Conservation (phyloP, 345 rosid genomes). For the Erucastrum elatum region DNA sequence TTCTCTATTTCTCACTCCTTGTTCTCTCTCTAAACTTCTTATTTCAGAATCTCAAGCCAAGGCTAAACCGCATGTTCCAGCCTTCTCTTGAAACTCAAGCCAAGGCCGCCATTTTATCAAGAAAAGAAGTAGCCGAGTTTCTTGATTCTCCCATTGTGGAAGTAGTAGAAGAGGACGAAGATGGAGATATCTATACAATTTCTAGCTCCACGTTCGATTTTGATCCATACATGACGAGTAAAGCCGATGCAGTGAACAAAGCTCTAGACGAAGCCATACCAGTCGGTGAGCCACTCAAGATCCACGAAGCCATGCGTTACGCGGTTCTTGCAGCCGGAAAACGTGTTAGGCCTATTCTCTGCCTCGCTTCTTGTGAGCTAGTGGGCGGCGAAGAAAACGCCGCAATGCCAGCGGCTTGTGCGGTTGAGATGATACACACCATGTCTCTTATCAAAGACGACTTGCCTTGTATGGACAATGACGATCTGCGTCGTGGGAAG, state of each 20-base stretch:
- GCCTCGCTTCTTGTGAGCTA: slow-evolving; percentile 65
- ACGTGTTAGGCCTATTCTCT: slow-evolving; percentile 64
- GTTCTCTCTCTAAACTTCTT: background rate
- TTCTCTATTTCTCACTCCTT: background rate
- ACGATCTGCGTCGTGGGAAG: background rate
- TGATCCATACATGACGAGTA: slow-evolving; percentile 63
- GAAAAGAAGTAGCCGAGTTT: slow-evolving; percentile 34
- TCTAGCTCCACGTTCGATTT: slow-evolving; percentile 49
- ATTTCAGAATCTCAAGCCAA: slow-evolving; percentile 17
- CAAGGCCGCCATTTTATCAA: slow-evolving; percentile 24
- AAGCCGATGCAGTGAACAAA: slow-evolving; percentile 49
- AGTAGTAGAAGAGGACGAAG: background rate
- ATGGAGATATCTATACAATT: background rate
- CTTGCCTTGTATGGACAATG: background rate
- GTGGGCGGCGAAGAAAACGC: slow-evolving; percentile 52
- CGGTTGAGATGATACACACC: background rate
- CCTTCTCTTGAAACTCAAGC: slow-evolving; percentile 29
- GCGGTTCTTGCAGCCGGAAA: slow-evolving; percentile 63
- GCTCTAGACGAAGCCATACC: slow-evolving; percentile 60
- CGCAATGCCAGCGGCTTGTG: background rate
- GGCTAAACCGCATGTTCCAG: slow-evolving; percentile 21
- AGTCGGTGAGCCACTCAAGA: slow-evolving; percentile 41
- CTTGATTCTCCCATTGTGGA: slow-evolving; percentile 41
- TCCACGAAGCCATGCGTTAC: slow-evolving; percentile 75
- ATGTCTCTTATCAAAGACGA: background rate